Conservation (phyloP, 148 eudicot genomes). For the Drosera capensis region DNA sequence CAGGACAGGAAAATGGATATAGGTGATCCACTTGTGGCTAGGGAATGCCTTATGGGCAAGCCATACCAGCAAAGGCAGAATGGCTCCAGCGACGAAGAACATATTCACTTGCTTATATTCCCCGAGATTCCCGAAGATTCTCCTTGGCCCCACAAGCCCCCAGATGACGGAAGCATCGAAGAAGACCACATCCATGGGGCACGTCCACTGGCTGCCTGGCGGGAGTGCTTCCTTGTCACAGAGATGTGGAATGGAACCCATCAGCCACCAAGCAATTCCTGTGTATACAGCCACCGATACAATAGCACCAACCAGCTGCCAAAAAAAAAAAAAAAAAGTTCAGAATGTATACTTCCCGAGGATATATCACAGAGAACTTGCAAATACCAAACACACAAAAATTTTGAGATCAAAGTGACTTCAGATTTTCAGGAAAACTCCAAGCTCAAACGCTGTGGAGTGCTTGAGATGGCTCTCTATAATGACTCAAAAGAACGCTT, state of each 20-base stretch:
- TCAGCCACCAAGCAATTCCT: constrained; percentile 4
- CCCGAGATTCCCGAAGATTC: constrained; percentile 4
- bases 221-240: background rate
- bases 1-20: constrained; percentile 5
- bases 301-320: constrained; percentile 1
- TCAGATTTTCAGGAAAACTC: too few relatives aligned
- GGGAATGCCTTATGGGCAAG: constrained; percentile 1
- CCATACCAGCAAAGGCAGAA: constrained; percentile 2
- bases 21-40: background rate
- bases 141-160: constrained; percentile 4
- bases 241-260: background rate
- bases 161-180: constrained; percentile 8
- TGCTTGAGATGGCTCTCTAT: too few relatives aligned
- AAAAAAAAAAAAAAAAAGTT: too few relatives aligned
- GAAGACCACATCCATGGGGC: constrained; percentile 5
- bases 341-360: too few relatives aligned
- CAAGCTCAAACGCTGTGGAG: too few relatives aligned
- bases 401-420: too few relatives aligned
- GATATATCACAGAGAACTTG: too few relatives aligned
- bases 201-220: constrained; percentile 1
- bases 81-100: constrained; percentile 1
- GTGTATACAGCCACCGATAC: background rate
- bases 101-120: background rate
- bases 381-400: too few relatives aligned
- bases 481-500: too few relatives aligned